Conservation (phyloP, 345 rosid species). For the Crucihimalaya himalaica region DNA sequence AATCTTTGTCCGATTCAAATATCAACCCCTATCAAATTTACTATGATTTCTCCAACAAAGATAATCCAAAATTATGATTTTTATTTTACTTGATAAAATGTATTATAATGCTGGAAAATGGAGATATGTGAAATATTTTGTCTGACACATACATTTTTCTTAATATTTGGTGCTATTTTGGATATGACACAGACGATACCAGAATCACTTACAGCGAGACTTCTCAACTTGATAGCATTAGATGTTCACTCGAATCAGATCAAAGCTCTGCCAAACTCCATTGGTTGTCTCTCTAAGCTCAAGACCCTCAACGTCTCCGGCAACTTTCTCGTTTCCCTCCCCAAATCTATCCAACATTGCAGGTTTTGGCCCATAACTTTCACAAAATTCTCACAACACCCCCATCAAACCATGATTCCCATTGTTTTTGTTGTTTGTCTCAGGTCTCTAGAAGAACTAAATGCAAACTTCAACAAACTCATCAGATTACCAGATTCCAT, state of each 20-base stretch:
- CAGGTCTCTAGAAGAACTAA: conserved; percentile 81
- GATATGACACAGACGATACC: conserved; percentile 62
- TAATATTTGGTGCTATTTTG: neutral
- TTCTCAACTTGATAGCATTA: conserved; percentile 69
- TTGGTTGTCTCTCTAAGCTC: conserved; percentile 84
- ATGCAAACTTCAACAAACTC: conserved; percentile 90
- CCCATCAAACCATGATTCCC: conserved; percentile 3
- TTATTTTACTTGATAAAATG: too few species aligned
- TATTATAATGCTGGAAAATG: neutral
- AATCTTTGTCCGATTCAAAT: neutral
- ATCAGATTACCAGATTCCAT: conserved; percentile 63
- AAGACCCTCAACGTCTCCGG: conserved; percentile 78
- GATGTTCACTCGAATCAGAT: conserved; percentile 88
- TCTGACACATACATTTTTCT: neutral
- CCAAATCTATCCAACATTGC: conserved; percentile 80
- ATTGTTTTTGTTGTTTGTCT: neutral
- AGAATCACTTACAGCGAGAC: conserved; percentile 79
- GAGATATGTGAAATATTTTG: too few species aligned
- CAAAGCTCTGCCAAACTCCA: conserved; percentile 72
- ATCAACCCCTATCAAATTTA: neutral
- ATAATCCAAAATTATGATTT: neutral
- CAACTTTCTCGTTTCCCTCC: conserved; percentile 62
- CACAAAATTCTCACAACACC: conserved; percentile 9
- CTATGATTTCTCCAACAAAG: neutral
- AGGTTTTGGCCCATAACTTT: conserved; percentile 47